Conservation (phyloP, 495 filamentous ascomycete species). For the Baudoinia panamericana region DNA sequence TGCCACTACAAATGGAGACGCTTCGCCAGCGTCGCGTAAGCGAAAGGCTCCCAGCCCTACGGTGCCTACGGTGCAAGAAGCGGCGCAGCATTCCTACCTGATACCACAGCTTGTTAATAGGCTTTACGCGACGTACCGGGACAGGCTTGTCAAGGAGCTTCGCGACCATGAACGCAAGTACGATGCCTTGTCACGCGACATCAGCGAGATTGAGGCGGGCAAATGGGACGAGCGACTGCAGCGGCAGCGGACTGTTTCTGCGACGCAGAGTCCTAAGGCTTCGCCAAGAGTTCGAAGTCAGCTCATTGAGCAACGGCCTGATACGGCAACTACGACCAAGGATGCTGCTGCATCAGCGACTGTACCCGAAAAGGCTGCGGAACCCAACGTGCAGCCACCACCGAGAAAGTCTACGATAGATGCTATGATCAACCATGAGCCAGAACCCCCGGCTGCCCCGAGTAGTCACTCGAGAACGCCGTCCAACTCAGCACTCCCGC, state of each 20-base stretch:
- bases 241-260: conserved; percentile 8
- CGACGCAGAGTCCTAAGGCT: conserved; percentile 18
- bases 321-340: background rate
- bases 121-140: conserved; percentile 62
- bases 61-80: conserved; percentile 49
- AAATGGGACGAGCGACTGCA: conserved; percentile 34
- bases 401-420: conserved; percentile 18
- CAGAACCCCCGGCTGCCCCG: conserved; percentile 13
- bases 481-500: conserved; percentile 15
- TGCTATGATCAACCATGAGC: conserved; percentile 19
- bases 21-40: conserved; percentile 40
- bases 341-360: background rate
- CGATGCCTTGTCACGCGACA: conserved; percentile 48
- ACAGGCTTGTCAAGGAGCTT: conserved; percentile 53
- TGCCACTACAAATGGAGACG: conserved; percentile 22
- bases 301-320: background rate
- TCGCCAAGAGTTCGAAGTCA: conserved; percentile 5
- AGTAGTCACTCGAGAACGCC: conserved; percentile 15
- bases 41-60: conserved; percentile 57
- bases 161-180: conserved; percentile 59
- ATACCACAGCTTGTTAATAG: conserved; percentile 56
- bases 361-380: background rate
- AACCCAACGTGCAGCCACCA: background rate
- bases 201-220: conserved; percentile 52
- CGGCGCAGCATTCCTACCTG: conserved; percentile 47